Base-by-base conservation (phyloP, 345 rosid genomes). In the Gossypium anomalum region DNA sequence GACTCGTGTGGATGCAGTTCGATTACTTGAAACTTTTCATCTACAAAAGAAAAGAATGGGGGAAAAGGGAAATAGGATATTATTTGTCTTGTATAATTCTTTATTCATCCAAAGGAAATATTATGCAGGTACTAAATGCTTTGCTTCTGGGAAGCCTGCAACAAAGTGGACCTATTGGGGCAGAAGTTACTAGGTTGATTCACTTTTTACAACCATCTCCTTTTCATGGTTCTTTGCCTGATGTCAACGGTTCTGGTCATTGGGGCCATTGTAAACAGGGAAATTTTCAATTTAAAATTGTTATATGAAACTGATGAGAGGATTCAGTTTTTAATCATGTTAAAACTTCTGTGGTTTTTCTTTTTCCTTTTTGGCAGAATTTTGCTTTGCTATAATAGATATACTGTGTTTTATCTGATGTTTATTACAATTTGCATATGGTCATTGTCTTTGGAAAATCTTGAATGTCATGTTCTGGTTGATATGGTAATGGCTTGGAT, bases 151-250 rank as follows among this genome's bases (percentile, higher is more conserved):
- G 57, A 95, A 93, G 84, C 96, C 96, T 8, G 98, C 99, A 0
- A 93, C 79, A 80, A 93, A 83, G 73, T 95, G 99, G 99, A 91
- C 93, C 45, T 95, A 89, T 75, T 95, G 98, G 98, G 99, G 98
- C 74, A 91, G 97, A 87, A 95, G 98, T 86, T 95, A 95, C 80
- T 93, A 83, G 57, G 73, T 4, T 29, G 12, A 17, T 52, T 52
- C 5, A 29, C 60, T 4, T 70, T 47, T 70, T 52, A 52, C 4
- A 11, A n/a, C 45, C 48, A 1, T 34, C 25, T 70, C 27, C 73
- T 29, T 52, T 10, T 2, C n/a, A 29, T 52, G 48, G 59, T 25
- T 43, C 22, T 25, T 3, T 25, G 22, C 58, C 72, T 23, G 14
- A 22, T 22, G 7, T 48, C n/a, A 23, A 23, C 38, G 17, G 25